Evolutionary conservation across 768 basidiomycete genomes (phyloP), one percentile per base, ranked within the genome.

Genomic region (Nidularia pulvinata): DNA sequence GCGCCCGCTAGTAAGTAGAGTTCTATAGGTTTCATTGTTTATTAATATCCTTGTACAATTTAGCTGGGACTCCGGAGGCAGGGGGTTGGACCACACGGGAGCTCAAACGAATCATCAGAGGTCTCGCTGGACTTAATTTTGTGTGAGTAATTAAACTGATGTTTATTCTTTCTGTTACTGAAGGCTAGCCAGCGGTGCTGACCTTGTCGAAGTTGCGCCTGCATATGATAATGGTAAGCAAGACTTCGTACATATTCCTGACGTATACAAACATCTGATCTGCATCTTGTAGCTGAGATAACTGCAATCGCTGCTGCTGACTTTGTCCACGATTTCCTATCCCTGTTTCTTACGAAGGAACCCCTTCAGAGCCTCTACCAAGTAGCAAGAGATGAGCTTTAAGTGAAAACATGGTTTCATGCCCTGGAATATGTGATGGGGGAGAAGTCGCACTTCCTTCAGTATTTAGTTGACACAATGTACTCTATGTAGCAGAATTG

Each of bases 1-100:
- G 91, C 91, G 33, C 91, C 91, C 46, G 91, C 83, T 6, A 90
- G 88, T 89, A 61, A 64, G 86, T 74, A 32, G 55, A 5, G 25
- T 33, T 14, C 10, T 14, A 37, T 14, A 35, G 11, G 33, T 13
- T 16, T 14, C 52, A 22, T 55, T 7, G 11, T 7, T 45, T 5
- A 25, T 51, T 30, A 42, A 39, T 36, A 1, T 25, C 36, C 46
- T 10, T 55, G 46, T 42, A 16, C 50, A 56, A 44, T 52, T 4
- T 61, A 91, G 88, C 92, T 53, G 90, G 91, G 11, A 93, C 91
- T 1, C 91, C 91, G 11, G 91, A 93, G 66, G 77, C 86, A 2
- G 91, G 91, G 33, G 91, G 91, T 10, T 92, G 89, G 90, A 91
- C 91, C 3, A 86, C 83, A 16, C 82, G 91, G 47, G 91, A 93